phyloP scores from a whole-genome alignment of 345 rosid species.

The Turritis glabra region DNA sequence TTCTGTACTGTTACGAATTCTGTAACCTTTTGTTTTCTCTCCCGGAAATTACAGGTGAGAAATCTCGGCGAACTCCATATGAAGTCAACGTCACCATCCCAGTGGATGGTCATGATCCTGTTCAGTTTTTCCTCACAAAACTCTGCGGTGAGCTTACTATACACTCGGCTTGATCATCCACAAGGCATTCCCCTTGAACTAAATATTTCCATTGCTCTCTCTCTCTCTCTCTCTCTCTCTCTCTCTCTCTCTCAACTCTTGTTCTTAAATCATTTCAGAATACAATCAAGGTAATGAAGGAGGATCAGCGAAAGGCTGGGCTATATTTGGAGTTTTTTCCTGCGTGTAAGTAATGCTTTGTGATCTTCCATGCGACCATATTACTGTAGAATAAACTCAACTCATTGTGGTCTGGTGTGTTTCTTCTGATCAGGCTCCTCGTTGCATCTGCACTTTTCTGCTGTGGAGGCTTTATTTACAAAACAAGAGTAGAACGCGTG shows the following conservation, averaged over 20 bases:
- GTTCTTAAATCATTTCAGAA: constrained; percentile 50
- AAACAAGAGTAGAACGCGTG: constrained; percentile 67
- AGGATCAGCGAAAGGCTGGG: constrained; percentile 83
- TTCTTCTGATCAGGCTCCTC: constrained; percentile 55
- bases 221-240: neutral
- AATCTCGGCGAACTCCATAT: constrained; percentile 56
- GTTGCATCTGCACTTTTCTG: constrained; percentile 66
- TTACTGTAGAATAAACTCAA: neutral
- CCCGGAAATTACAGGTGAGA: constrained; percentile 50
- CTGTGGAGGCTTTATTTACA: constrained; percentile 89
- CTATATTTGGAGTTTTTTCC: constrained; percentile 81
- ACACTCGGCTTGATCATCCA: neutral
- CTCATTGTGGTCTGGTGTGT: constrained; percentile 26
- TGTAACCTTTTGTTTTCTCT: constrained; percentile 21
- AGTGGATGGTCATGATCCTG: constrained; percentile 72
- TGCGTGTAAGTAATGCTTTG: constrained; percentile 63
- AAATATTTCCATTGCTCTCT: neutral
- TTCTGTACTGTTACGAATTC: neutral
- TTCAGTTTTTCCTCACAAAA: constrained; percentile 83
- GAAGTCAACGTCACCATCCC: constrained; percentile 80
- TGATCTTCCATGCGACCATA: neutral
- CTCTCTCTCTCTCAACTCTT: constrained; percentile 2
- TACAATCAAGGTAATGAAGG: constrained; percentile 56
- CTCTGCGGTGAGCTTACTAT: constrained; percentile 66
- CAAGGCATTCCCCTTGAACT: constrained; percentile 2